Evolutionary conservation across 2,329 filamentous ascomycete genomes (phyloP), one percentile per base, ranked within the genome.

Genomic region (Coniella lustricola): DNA sequence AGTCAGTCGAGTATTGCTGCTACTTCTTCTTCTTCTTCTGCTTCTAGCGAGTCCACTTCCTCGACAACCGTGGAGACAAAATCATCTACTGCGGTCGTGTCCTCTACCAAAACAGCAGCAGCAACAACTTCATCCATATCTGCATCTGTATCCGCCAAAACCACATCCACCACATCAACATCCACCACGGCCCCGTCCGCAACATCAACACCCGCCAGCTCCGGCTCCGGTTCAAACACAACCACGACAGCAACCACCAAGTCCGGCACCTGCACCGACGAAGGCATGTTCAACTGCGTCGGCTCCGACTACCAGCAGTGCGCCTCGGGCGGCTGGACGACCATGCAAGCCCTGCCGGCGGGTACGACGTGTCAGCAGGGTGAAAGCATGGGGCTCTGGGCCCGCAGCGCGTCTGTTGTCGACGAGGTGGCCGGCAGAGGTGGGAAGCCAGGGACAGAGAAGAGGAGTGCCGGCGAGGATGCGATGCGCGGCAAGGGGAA

Each of bases 231-330:
- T 29, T 31, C n/a, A n/a, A n/a, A n/a, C n/a, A n/a, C n/a, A n/a
- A n/a, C n/a, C n/a, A n/a, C n/a, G n/a, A n/a, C n/a, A n/a, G n/a
- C n/a, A n/a, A n/a, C 43, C 14, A 33, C 50, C n/a, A 55, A 63
- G 37, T 57, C 57, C 7, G 65, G 66, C 18, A 13, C 58, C 3
- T 67, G 64, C 52, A 55, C 54, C 2, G 13, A 52, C 2, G 62
- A 66, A 51, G 64, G 64, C 40, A 58, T 57, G 53, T 66, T 61
- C 54, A 65, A 66, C 56, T 67, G 64, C 48, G 54, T 65, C 38
- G 62, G 64, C 21, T 54, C 52, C 3, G 42, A 54, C 7, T 67
- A 60, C 53, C 64, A 67, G 50, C 64, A 64, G 48, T 67, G 64
- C 45, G 64, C 64, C 1, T 57, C 55, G 3, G 64, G 64, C 0